A percentile compares a stretch with the other conserved stretches of the same genome.
These are phyloP conservation scores for Psilocybe azurescens DNA, from an alignment of 768 basidiomycete genomes.

Conservation along the genomic window DNA sequence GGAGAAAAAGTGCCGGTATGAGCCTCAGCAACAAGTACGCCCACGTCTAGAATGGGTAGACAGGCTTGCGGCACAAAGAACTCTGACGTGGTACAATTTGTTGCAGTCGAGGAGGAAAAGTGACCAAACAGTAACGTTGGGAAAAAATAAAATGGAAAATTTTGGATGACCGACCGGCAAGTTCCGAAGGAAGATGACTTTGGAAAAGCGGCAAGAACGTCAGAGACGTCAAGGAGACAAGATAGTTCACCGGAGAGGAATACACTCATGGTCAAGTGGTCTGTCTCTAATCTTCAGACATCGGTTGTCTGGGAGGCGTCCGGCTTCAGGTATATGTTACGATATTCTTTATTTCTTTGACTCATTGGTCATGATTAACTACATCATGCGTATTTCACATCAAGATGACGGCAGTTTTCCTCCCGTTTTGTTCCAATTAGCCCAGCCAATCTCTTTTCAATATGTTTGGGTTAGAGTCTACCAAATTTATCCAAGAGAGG, in stretches of 20 bases:
- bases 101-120: neutral
- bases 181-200: neutral
- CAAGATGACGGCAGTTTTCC: neutral
- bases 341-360: neutral
- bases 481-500: constrained; percentile 14
- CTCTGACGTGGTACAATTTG: neutral
- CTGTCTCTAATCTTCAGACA: neutral
- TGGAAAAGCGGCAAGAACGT: neutral
- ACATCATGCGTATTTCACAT: neutral
- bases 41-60: neutral
- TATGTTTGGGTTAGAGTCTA: constrained; percentile 6
- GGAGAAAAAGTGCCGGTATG: neutral
- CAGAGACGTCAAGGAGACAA: neutral
- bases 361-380: neutral
- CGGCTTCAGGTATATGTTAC: neutral
- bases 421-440: no score
- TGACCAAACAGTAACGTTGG: no score
- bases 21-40: neutral
- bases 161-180: neutral
- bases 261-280: neutral
- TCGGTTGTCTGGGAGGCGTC: neutral
- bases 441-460: neutral
- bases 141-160: neutral
- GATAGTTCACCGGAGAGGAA: neutral
- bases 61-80: neutral